Conservation (phyloP, 75 land plant genomes). For the Sequoiadendron giganteum region DNA sequence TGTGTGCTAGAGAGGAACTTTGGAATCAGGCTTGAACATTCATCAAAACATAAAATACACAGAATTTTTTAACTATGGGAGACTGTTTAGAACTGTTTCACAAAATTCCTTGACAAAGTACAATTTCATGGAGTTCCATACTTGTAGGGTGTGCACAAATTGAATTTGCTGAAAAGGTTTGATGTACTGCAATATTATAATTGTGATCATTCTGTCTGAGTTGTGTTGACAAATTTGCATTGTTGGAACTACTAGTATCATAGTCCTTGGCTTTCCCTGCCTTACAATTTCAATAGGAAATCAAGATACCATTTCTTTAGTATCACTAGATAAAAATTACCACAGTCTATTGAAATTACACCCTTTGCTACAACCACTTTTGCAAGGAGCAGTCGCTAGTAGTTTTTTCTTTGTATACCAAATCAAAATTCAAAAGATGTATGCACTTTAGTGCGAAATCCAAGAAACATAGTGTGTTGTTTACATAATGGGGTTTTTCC, state of each 20-base stretch:
- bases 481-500: conserved; percentile 2
- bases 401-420: background rate
- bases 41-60: too few species aligned
- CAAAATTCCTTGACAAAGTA: too few species aligned
- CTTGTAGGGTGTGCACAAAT: too few species aligned
- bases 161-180: too few species aligned
- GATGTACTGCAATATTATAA: background rate
- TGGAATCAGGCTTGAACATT: too few species aligned
- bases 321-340: background rate
- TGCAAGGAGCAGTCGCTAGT: background rate
- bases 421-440: background rate
- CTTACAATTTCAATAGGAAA: background rate
- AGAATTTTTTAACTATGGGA: too few species aligned
- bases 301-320: background rate
- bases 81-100: too few species aligned
- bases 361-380: background rate
- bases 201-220: background rate
- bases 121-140: too few species aligned
- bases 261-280: background rate
- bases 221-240: background rate
- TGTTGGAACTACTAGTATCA: background rate
- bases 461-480: background rate
- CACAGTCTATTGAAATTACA: background rate
- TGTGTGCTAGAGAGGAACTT: too few species aligned
- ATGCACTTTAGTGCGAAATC: background rate